Evolutionary conservation across 2,329 filamentous ascomycete species (phyloP), one percentile per base, ranked within the genome.

Genomic region (Pyricularia pennisetigena): DNA sequence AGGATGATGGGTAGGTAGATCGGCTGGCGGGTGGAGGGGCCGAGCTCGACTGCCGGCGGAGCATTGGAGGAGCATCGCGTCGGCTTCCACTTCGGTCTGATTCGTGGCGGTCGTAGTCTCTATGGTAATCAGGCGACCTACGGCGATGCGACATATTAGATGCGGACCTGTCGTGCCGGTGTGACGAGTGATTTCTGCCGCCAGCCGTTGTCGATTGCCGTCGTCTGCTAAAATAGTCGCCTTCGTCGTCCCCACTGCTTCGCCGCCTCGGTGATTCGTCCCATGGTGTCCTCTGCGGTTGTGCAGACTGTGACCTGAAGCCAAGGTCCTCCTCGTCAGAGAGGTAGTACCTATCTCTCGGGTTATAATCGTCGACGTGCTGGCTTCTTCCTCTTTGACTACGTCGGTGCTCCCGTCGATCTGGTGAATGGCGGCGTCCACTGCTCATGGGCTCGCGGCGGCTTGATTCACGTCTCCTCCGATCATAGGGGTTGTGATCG

Each of bases 331-430:
- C 70, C n/a, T 70, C 70, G 26, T 35, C 68, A 10, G 71, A 72
- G 23, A 72, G 67, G 29, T 72, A 72, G 64, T 70, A 72, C 69
- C 65, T 72, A 59, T 72, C 71, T 12, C 62, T 69, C 2, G 71
- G 70, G 16, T 71, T 68, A 67, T 72, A 72, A 41, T 66, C 26
- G 30, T 63, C 54, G 2, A 20, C 54, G 30, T 41, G 8, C 23
- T 62, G 54, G 28, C 29, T 61, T 20, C 29, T 30, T 16, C 57
- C 35, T 28, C 54, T 67, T 26, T 30, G 10, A 30, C 20, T 14
- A 23, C 35, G 29, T 28, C 57, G 57, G 57, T 8, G 28, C 14
- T 24, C 23, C 2, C 23, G 9, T 23, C 57, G 20, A 23, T 67
- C 66, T 29, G 54, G 66, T 6, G 66, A 67, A 28, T 49, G 16